Conservation (phyloP, 176 grass and related monocot species). For the Areca catechu region DNA sequence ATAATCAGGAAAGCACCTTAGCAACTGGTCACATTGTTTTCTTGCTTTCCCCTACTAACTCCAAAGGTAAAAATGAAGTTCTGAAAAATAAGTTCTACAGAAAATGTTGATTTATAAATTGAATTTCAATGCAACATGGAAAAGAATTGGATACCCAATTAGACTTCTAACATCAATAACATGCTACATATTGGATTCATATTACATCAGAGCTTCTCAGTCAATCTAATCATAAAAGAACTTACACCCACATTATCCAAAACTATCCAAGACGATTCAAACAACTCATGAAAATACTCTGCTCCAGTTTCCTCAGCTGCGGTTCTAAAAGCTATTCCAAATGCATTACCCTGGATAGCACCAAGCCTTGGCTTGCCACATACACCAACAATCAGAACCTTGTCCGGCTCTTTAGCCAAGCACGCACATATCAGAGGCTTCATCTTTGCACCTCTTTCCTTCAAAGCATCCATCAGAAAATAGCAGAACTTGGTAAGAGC, state of each 20-base stretch:
- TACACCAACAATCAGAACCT: constrained; percentile 67
- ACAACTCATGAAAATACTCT: constrained; percentile 71
- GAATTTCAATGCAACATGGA: too few species aligned
- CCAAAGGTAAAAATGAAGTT: too few species aligned
- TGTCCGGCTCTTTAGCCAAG: constrained; percentile 44
- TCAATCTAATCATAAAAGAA: constrained; percentile 84
- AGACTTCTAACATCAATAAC: not conserved
- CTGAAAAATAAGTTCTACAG: too few species aligned
- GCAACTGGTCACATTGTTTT: too few species aligned
- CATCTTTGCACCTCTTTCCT: constrained; percentile 76
- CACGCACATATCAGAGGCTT: constrained; percentile 79
- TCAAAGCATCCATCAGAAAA: constrained; percentile 85
- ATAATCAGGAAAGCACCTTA: too few species aligned
- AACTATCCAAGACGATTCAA: constrained; percentile 91
- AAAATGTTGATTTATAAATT: too few species aligned
- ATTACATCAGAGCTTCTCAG: constrained; percentile 61
- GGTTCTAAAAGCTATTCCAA: constrained; percentile 60
- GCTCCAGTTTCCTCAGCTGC: constrained; percentile 58
- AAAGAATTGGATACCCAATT: not conserved
- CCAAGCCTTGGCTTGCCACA: constrained; percentile 76
- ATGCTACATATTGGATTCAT: not conserved
- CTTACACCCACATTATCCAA: constrained; percentile 54
- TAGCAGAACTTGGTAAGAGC: constrained; percentile 86
- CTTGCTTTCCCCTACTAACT: too few species aligned
- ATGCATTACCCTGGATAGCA: constrained; percentile 71